These are phyloP conservation scores for Rhododendron griersonianum DNA, from an alignment of 148 eudicot genomes.

Conservation along the genomic window DNA sequence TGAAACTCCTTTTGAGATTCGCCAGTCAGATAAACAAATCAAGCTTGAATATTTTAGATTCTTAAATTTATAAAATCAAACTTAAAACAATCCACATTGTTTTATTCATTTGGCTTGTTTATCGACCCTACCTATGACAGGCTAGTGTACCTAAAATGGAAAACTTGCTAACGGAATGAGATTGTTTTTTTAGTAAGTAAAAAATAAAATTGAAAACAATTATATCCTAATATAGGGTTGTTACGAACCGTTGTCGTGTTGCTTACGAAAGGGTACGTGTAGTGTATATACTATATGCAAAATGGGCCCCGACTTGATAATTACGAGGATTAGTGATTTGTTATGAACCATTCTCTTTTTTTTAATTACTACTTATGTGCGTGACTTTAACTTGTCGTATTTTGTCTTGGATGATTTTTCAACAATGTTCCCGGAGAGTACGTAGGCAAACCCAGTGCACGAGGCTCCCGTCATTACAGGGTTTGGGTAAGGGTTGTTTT, in stretches of 20 bases:
- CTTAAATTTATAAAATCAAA: background rate
- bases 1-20: background rate
- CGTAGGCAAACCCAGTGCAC: no score
- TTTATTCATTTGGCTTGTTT: background rate
- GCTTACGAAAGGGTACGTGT: background rate
- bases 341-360: background rate
- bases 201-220: background rate
- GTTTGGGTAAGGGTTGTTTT: no score
- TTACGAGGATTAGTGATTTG: background rate
- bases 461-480: no score
- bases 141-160: background rate
- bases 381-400: background rate
- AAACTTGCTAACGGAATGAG: background rate
- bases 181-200: no score
- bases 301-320: background rate
- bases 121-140: background rate
- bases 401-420: background rate
- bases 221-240: background rate
- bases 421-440: background rate
- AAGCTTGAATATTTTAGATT: background rate
- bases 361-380: background rate
- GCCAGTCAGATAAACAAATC: background rate
- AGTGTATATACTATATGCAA: background rate
- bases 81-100: background rate
- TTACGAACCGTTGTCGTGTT: background rate